Evolutionary conservation across 345 rosid genomes (phyloP).

Genomic region (Citrus mangshanensis): DNA sequence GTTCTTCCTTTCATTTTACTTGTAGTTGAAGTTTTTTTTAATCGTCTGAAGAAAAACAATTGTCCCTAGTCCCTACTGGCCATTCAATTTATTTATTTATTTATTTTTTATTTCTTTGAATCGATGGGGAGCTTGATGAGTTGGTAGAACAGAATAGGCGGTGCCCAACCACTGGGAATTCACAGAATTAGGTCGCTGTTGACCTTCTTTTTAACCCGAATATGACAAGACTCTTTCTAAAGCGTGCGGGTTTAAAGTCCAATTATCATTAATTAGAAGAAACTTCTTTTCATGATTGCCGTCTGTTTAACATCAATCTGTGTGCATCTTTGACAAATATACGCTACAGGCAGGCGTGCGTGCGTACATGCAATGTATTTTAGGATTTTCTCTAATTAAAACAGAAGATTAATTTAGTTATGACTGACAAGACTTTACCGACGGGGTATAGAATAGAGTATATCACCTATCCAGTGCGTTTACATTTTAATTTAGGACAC

Average conservation of each 20-base stretch:
- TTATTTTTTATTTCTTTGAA: too few relatives aligned
- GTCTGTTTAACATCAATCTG: not conserved
- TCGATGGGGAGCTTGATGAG: too few relatives aligned
- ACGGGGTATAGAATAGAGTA: too few relatives aligned
- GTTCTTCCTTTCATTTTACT: not conserved
- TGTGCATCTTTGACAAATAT: not conserved
- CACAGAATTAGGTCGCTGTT: not conserved
- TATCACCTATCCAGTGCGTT: too few relatives aligned
- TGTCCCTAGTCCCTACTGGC: too few relatives aligned
- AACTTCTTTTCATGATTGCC: not conserved
- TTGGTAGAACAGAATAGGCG: not conserved
- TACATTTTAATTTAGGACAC: too few relatives aligned
- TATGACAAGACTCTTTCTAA: not conserved
- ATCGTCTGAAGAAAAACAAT: not conserved
- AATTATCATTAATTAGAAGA: not conserved
- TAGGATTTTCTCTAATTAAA: too few relatives aligned
- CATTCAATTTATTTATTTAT: too few relatives aligned
- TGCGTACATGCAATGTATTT: too few relatives aligned
- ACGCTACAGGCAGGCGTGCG: too few relatives aligned
- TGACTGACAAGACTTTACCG: too few relatives aligned
- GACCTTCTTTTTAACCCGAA: not conserved
- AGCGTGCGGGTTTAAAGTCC: not conserved
- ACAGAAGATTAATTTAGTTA: too few relatives aligned
- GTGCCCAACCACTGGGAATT: not conserved
- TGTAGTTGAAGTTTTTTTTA: not conserved